These are phyloP conservation scores for Xylaria longipes DNA, from an alignment of 495 filamentous ascomycete genomes.

Conservation along the genomic window DNA sequence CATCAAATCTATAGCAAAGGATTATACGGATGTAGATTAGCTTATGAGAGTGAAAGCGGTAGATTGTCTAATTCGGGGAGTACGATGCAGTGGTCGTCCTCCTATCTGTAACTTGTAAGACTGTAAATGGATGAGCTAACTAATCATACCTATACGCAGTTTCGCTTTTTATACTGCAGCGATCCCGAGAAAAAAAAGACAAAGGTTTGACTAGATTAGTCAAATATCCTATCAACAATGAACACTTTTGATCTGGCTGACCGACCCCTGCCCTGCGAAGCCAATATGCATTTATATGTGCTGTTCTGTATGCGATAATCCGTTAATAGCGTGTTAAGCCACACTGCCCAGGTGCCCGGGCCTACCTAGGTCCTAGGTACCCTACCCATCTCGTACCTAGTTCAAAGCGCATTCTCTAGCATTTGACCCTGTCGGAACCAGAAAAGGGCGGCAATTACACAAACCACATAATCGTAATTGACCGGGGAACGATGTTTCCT, in stretches of 20 bases:
- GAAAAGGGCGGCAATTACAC: not conserved
- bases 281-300: not conserved
- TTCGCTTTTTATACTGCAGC: not conserved
- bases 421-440: not conserved
- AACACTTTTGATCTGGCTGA: not conserved
- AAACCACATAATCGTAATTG: not conserved
- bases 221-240: not conserved
- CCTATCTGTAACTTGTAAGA: not conserved
- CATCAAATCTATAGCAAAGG: not conserved
- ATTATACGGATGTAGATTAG: conserved; percentile 7
- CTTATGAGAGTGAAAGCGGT: conserved; percentile 2
- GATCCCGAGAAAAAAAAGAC: not conserved
- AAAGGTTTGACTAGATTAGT: not conserved
- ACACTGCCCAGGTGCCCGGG: too few relatives aligned
- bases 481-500: conserved; percentile 48
- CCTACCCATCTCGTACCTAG: not conserved
- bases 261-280: not conserved
- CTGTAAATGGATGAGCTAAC: not conserved
- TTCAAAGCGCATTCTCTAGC: not conserved
- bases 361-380: not conserved
- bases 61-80: not conserved
- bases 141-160: not conserved
- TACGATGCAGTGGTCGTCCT: not conserved
- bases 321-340: not conserved
- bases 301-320: not conserved